Evolutionary conservation across 2,329 filamentous ascomycete species (phyloP), one percentile per base, ranked within the genome.

Genomic region (Cryphonectria carpinicola): DNA sequence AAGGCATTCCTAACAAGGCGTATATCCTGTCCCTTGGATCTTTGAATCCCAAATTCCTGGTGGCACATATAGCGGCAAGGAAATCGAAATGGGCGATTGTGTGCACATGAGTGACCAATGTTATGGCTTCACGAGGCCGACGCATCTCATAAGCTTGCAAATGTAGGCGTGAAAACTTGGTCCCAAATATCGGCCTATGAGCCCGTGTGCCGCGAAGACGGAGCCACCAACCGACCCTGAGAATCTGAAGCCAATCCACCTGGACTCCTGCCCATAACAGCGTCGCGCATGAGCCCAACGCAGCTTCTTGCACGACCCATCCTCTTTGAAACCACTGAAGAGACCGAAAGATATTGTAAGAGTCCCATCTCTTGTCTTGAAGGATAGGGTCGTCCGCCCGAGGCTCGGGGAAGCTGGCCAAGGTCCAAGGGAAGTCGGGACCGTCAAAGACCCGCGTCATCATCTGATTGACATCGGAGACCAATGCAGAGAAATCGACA

Each of bases 61-160:
- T 22, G 6, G 3, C 0, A 2, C 4, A 7, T 2, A 49, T 3
- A n/a, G 46, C 22, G 8, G 1, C 3, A 11, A 11, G 19, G 22
- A 49, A n/a, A 10, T 49, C 22, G 6, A 11, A 8, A 11, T 22
- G 2, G 3, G 1, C 10, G 8, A 11, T 19, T 7, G 1, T 0
- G n/a, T 22, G 2, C 7, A n/a, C 3, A 8, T 0, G 0, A 8
- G 22, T 0, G 46, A 4, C 2, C 46, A 49, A 8, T 3, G 46
- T n/a, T 2, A n/a, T 11, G 22, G 46, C 46, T n/a, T 49, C 46
- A 10, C 22, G 46, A 49, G 7, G 8, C 22, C 7, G 43, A 22
- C 43, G 19, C 5, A 22, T 22, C 6, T 6, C 43, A n/a, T 7
- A 49, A 22, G 19, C 8, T n/a, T 19, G 41, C 13, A 4, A 1